These are phyloP conservation scores for Wilcoxina mikolae DNA, from an alignment of 495 filamentous ascomycete genomes.

Conservation along the genomic window DNA sequence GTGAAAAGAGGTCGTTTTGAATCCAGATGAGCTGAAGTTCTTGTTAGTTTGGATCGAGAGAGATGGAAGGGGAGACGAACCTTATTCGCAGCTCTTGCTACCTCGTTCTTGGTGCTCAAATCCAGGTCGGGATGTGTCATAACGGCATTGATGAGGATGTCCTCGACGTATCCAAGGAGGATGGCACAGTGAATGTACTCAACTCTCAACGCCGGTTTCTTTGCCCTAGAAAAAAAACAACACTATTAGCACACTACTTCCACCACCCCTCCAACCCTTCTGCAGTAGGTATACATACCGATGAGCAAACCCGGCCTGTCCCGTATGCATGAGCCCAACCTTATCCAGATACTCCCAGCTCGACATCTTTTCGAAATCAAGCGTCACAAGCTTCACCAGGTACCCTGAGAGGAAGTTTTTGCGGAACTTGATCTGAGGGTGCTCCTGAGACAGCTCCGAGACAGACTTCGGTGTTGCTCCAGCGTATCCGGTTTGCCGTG, in stretches of 20 bases:
- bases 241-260: not conserved
- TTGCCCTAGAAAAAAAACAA: constrained; percentile 11
- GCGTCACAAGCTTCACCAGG: constrained; percentile 17
- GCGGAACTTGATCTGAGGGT: constrained; percentile 32
- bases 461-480: constrained; percentile 20
- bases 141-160: constrained; percentile 29
- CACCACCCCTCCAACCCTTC: too few species aligned
- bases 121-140: constrained; percentile 22
- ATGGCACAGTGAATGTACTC: constrained; percentile 32
- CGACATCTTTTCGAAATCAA: constrained; percentile 15
- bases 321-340: constrained; percentile 33
- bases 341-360: constrained; percentile 32
- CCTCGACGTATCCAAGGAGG: constrained; percentile 31
- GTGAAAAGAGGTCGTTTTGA: constrained; percentile 26
- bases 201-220: constrained; percentile 29
- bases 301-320: constrained; percentile 31
- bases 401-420: constrained; percentile 31
- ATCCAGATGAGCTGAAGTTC: constrained; percentile 21
- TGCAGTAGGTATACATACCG: constrained; percentile 13
- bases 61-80: constrained; percentile 1
- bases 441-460: constrained; percentile 26
- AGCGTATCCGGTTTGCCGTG: constrained; percentile 30
- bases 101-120: constrained; percentile 15
- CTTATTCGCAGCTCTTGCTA: constrained; percentile 24
- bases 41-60: not conserved